Conservation (phyloP, 2,329 filamentous ascomycete genomes). For the Monosporascus sp. region DNA sequence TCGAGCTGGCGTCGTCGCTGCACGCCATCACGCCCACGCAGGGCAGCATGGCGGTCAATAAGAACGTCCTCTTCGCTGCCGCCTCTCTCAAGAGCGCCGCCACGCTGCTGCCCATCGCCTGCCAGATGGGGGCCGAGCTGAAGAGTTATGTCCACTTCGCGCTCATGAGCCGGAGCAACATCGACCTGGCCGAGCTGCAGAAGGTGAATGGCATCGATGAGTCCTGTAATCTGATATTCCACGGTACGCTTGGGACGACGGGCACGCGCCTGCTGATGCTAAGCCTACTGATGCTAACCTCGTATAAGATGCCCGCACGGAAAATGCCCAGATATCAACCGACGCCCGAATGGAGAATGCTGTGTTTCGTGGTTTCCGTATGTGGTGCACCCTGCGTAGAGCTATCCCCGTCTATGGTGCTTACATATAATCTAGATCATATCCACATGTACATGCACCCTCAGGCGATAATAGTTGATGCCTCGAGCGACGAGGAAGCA, state of each 20-base stretch:
- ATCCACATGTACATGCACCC: conserved; percentile 71
- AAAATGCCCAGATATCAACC: conserved; percentile 64
- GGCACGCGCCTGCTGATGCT: not conserved
- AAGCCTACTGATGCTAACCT: conserved; percentile 10
- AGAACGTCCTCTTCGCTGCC: conserved; percentile 74
- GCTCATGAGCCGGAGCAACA: conserved; percentile 66
- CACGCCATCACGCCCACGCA: conserved; percentile 50
- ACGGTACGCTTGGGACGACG: conserved; percentile 35
- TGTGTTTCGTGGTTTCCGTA: conserved; percentile 59
- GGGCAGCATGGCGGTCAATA: conserved; percentile 48
- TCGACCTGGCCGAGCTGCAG: conserved; percentile 63
- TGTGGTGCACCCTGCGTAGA: conserved; percentile 23
- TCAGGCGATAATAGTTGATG: conserved; percentile 69
- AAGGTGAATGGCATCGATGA: conserved; percentile 74
- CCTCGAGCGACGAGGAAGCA: conserved; percentile 57
- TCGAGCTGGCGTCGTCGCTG: conserved; percentile 57
- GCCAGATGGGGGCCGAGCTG: conserved; percentile 69
- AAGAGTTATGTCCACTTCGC: conserved; percentile 76
- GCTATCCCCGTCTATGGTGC: conserved; percentile 3
- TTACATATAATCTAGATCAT: conserved; percentile 42
- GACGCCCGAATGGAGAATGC: conserved; percentile 63
- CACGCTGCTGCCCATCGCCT: conserved; percentile 73
- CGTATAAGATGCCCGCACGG: conserved; percentile 64
- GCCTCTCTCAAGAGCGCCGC: conserved; percentile 69
- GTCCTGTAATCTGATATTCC: conserved; percentile 59